A percentile compares a stretch with the other conserved stretches of the same genome.
These are phyloP conservation scores for Quercus parvula DNA, from an alignment of 306 rosid genomes.

Conservation along the genomic window DNA sequence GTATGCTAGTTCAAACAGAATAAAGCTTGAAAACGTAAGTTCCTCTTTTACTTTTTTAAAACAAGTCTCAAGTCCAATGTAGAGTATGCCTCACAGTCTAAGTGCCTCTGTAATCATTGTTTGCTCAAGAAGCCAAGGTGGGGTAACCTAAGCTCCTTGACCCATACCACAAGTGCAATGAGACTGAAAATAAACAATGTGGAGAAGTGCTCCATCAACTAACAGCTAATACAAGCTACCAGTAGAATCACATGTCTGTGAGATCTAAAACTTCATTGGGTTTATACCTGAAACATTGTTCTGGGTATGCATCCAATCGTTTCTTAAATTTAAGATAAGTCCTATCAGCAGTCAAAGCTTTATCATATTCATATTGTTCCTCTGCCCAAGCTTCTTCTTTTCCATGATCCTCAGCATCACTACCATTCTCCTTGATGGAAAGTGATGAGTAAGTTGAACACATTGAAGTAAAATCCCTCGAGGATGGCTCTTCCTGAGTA, in stretches of 20 bases:
- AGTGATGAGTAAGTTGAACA: constrained; percentile 59
- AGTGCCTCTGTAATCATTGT: background rate
- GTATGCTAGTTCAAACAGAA: background rate
- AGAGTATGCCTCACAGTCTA: background rate
- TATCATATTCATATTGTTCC: constrained; percentile 81
- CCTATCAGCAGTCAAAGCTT: constrained; percentile 79
- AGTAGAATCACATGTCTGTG: background rate
- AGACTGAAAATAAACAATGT: background rate
- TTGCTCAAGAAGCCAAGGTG: background rate
- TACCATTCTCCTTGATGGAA: constrained; percentile 48
- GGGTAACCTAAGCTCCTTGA: background rate
- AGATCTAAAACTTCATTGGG: background rate
- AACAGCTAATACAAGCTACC: background rate
- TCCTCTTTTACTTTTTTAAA: background rate
- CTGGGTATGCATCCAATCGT: constrained; percentile 69
- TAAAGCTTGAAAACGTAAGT: background rate
- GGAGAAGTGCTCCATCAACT: background rate
- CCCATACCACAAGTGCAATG: background rate
- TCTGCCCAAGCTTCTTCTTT: constrained; percentile 66
- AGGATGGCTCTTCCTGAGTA: constrained; percentile 46
- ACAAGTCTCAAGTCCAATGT: background rate
- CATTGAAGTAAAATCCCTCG: constrained; percentile 44
- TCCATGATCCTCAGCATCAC: constrained; percentile 34
- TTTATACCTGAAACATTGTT: constrained; percentile 84
- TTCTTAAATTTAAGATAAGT: constrained; percentile 87